Evolutionary conservation across 1,284 basidiomycete genomes (phyloP), one percentile per base, ranked within the genome.

Genomic region (Rhodotorula sp.): DNA sequence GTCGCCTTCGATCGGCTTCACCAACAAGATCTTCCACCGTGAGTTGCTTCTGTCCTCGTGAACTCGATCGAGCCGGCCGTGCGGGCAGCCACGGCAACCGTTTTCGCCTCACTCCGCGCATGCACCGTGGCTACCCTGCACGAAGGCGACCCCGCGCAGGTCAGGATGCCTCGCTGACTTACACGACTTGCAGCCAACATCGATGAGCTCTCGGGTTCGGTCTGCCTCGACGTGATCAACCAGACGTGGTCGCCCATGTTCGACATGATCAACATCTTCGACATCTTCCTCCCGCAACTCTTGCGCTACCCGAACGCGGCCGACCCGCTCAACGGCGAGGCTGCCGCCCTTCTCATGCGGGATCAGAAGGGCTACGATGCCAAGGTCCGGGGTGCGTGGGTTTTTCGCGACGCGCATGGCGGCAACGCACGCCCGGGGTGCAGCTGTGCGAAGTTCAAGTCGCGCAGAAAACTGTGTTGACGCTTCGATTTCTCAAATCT

Each of bases 221-320:
- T 97, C 56, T 97, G 94, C 82, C 84, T 97, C 76, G 94, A 97
- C 83, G 94, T 97, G 48, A 97, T 97, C 81, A 97, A 97, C 81
- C 93, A 96, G 84, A 97, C 94, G n/a, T 97, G 94, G 95, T 97
- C 94, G 48, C 95, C 94, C 3, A 97, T 97, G 95, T 97, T 96
- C 81, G 96, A 98, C 84, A 94, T 98, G 90, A 93, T 98, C 85
- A 99, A 99, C 82, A 98, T 99, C 78, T 99, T 99, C 79, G 97
- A 99, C 82, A 90, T 93, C 67, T 99, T 99, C 84, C 86, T 99
- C 44, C 97, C 96, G 3, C 97, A 99, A 82, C 87, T 99, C 7
- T 84, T 99, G 66, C 90, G 95, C 59, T 99, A 99, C 82, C 96
- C 96, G 73, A 99, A 99, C 82, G 95, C 97, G 16, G 92, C 94